phyloP scores from a whole-genome alignment of 1,284 basidiomycete genomes.

The Fomitopsis schrenkii region DNA sequence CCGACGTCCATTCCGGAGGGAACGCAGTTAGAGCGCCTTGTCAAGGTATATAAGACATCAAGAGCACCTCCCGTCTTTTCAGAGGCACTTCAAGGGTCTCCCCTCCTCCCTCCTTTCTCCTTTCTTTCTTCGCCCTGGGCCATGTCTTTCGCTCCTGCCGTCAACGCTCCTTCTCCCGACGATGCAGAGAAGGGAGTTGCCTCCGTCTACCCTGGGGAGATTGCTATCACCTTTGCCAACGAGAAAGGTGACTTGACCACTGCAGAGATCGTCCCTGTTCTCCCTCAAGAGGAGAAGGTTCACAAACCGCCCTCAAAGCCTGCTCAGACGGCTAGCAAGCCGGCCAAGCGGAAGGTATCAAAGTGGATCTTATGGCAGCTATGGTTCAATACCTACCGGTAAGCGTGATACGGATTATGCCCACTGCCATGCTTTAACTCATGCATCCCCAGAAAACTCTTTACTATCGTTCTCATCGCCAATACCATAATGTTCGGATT shows the following conservation, averaged over 20 bases:
- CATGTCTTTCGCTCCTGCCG: slow-evolving; percentile 24
- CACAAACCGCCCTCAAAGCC: slow-evolving; percentile 19
- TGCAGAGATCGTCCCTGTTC: slow-evolving; percentile 23
- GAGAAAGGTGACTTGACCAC: slow-evolving; percentile 32
- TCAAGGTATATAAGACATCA: not conserved
- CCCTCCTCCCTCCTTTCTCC: not conserved
- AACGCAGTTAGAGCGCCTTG: not conserved
- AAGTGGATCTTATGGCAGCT: slow-evolving; percentile 54
- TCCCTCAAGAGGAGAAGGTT: slow-evolving; percentile 38
- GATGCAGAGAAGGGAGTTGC: slow-evolving; percentile 58
- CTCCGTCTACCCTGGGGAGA: slow-evolving; percentile 31
- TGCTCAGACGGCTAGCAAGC: slow-evolving; percentile 25
- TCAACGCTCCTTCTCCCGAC: slow-evolving; percentile 34
- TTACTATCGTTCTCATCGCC: slow-evolving; percentile 50
- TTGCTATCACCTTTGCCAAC: slow-evolving; percentile 25
- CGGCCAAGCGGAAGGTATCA: slow-evolving; percentile 43
- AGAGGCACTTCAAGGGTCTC: not conserved
- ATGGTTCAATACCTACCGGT: slow-evolving; percentile 74
- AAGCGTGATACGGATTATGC: not conserved
- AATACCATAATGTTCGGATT: slow-evolving; percentile 60
- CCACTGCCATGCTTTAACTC: not conserved
- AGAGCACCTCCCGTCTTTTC: not conserved
- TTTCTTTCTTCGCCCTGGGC: not conserved
- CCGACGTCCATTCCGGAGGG: not conserved
- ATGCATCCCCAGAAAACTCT: slow-evolving; percentile 52